A percentile compares a stretch with the other conserved stretches of the same genome.
Conservation (phyloP, 305 asterid genomes). For the Solanum hybrid region DNA sequence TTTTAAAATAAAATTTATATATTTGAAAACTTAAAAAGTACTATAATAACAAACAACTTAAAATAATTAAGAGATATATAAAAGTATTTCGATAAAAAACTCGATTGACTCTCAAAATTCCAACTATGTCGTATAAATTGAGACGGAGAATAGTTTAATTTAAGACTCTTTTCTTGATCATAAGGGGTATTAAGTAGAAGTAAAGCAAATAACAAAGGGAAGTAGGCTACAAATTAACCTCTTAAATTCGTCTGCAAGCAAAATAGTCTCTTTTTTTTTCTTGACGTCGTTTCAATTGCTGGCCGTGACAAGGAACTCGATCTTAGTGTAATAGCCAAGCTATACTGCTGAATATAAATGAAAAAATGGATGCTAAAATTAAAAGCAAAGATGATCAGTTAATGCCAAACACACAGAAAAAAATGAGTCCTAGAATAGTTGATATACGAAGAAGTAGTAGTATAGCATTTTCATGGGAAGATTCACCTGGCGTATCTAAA, state of each 20-base stretch:
- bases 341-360: neutral
- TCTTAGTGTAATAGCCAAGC: neutral
- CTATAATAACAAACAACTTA: too few relatives aligned
- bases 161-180: neutral
- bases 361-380: neutral
- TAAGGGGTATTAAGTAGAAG: neutral
- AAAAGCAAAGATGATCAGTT: neutral
- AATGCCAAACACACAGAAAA: neutral
- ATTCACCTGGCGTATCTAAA: slow-evolving; percentile 58
- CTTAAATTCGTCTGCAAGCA: neutral
- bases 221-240: neutral
- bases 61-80: too few relatives aligned
- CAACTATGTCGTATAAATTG: neutral
- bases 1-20: too few relatives aligned
- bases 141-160: neutral
- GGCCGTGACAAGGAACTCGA: neutral
- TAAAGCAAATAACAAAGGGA: neutral
- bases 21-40: too few relatives aligned
- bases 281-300: neutral
- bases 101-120: neutral
- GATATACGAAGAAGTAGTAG: slow-evolving; percentile 20
- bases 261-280: neutral
- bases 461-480: slow-evolving; percentile 76
- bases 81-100: neutral
- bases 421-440: slow-evolving; percentile 31